Evolutionary conservation across 305 asterid genomes (phyloP), one percentile per base, ranked within the genome.

Genomic region (Salvia sclarea): DNA sequence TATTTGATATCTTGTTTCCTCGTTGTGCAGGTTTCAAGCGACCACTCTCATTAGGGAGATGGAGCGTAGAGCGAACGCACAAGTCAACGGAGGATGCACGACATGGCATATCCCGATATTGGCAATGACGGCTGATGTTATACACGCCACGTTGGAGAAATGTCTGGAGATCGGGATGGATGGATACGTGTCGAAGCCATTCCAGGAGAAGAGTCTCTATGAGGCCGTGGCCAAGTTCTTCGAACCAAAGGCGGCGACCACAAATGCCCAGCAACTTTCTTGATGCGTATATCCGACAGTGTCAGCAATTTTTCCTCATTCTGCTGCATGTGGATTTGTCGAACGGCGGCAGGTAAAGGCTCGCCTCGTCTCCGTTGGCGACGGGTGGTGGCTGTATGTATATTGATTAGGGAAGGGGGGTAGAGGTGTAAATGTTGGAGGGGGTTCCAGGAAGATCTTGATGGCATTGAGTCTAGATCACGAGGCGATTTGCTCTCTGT

Each of bases 91-190:
- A 66, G 41, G 22, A 56, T 66, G 64, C 59, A 28, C 0, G 53
- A 66, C 33, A 70, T 89, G 89, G 94, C 96, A 92, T 65, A 68
- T 89, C 22, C 98, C 98, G 2, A 81, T 92, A 81, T 17, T 92
- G 56, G 96, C 98, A n/a, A 92, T 92, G 96, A 92, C 98, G 8
- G 96, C 98, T 0, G 96, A 92, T 65, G 98, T 92, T 2, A 89
- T 89, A 70, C 89, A 87, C 18, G 96, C 96, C 3, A 92, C 95
- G 0, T 65, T 81, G 31, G 98, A 91, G 69, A 72, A 87, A 69
- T 91, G 98, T 63, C 70, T 89, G 75, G 11, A 78, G 62, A 74
- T 81, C 18, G 98, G 96, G 25, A 92, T 92, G 96, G 98, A 92
- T 71, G 96, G 94, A 12, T 89, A 92, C 7, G 96, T 92, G 10